phyloP scores from a whole-genome alignment of 495 filamentous ascomycete species.

The Thozetella sp. region DNA sequence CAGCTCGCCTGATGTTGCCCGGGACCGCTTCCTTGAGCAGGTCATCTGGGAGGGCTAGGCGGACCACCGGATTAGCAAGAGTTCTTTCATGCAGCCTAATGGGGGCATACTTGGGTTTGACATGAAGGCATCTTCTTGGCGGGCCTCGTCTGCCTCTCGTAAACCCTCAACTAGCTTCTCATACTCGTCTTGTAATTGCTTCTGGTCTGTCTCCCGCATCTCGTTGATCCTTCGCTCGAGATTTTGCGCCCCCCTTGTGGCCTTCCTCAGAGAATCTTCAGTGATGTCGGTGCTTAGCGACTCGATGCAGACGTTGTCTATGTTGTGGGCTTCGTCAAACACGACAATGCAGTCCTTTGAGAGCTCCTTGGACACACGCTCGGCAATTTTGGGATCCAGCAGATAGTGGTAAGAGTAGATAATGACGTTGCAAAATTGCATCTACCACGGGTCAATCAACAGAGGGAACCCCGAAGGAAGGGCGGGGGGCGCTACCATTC shows the following conservation, averaged over 20 bases:
- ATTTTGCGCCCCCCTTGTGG: constrained; percentile 85
- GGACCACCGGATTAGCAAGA: not conserved
- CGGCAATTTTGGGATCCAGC: constrained; percentile 96
- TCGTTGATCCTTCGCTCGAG: constrained; percentile 87
- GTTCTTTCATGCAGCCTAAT: not conserved
- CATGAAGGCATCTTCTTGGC: constrained; percentile 96
- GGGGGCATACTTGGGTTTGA: constrained; percentile 71
- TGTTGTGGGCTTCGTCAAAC: constrained; percentile 99
- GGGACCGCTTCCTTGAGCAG: constrained; percentile 91
- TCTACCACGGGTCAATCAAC: constrained; percentile 48
- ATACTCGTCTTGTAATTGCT: constrained; percentile 94
- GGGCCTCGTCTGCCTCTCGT: constrained; percentile 80
- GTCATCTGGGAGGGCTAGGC: constrained; percentile 74
- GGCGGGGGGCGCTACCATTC: constrained; percentile 69
- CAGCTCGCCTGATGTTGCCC: constrained; percentile 93
- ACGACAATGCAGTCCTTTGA: constrained; percentile 99
- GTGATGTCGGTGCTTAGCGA: constrained; percentile 95
- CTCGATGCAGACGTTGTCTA: constrained; percentile 99
- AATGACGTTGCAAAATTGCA: constrained; percentile 98
- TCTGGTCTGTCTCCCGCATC: constrained; percentile 89
- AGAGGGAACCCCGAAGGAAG: constrained; percentile 12
- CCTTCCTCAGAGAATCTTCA: constrained; percentile 88
- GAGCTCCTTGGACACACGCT: constrained; percentile 92
- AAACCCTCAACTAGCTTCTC: constrained; percentile 93
- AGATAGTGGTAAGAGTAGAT: constrained; percentile 99